phyloP scores from a whole-genome alignment of 495 filamentous ascomycete genomes.

The Staphylotrichum longicolle region DNA sequence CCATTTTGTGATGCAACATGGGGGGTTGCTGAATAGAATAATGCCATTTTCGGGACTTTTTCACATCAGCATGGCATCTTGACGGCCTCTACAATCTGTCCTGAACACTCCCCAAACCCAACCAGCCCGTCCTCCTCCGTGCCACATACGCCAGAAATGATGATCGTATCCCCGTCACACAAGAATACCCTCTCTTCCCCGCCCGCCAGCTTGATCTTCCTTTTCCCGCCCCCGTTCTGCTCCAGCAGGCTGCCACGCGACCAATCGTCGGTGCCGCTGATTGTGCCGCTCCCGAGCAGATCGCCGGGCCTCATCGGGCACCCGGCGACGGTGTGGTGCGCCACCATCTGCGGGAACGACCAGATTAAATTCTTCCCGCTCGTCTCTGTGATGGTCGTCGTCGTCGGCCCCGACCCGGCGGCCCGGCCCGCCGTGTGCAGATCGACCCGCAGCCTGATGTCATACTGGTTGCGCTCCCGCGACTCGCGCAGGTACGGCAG shows the following conservation, averaged over 20 bases:
- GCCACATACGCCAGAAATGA: constrained; percentile 62
- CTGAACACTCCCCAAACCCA: constrained; percentile 71
- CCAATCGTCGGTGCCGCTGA: constrained; percentile 61
- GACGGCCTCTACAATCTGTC: constrained; percentile 40
- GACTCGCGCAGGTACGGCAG: constrained; percentile 70
- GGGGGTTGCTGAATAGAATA: no score
- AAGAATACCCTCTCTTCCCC: constrained; percentile 73
- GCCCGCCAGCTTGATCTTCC: constrained; percentile 61
- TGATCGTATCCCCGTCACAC: constrained; percentile 79
- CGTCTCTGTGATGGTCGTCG: constrained; percentile 62
- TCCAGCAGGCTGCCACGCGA: constrained; percentile 78
- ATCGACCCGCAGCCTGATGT: constrained; percentile 74
- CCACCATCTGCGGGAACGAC: constrained; percentile 92
- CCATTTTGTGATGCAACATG: no score
- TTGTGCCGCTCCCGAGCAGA: constrained; percentile 84
- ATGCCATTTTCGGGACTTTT: no score
- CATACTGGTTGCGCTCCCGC: constrained; percentile 61
- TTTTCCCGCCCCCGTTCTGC: constrained; percentile 65
- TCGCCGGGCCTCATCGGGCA: constrained; percentile 82
- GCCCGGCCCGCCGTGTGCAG: constrained; percentile 42
- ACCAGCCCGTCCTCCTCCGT: constrained; percentile 55
- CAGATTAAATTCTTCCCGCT: constrained; percentile 74
- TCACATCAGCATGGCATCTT: no score
- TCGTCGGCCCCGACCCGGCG: constrained; percentile 57
- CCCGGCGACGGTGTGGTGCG: constrained; percentile 84